Conservation (phyloP, 192 early-diverging fungal genomes). For the Gaertneriomyces sp. region DNA sequence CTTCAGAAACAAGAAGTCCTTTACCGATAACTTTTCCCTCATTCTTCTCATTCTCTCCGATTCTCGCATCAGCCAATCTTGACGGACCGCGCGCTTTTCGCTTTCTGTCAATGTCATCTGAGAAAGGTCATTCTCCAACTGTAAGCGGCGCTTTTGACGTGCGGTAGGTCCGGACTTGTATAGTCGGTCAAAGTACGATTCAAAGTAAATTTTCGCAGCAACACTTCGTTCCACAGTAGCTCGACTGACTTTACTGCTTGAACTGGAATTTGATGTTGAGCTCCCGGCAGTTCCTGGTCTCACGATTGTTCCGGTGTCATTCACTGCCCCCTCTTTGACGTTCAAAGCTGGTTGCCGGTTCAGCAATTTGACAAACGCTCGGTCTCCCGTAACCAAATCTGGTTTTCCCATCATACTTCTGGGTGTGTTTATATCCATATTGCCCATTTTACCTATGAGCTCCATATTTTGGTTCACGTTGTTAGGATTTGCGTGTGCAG, state of each 20-base stretch:
- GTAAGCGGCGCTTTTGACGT: conserved; percentile 42
- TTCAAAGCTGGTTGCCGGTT: not conserved
- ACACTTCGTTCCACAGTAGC: conserved; percentile 59
- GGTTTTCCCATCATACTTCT: not conserved
- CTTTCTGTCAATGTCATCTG: conserved; percentile 40
- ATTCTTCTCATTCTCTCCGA: conserved; percentile 49
- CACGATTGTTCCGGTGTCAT: not conserved
- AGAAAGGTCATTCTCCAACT: conserved; percentile 53
- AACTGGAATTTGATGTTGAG: conserved; percentile 3
- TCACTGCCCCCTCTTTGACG: not conserved
- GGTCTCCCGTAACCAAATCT: not conserved
- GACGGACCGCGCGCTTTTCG: conserved; percentile 47
- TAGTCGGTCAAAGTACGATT: conserved; percentile 56
- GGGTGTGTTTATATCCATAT: too few species aligned
- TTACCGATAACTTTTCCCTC: conserved; percentile 36
- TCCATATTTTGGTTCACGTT: too few species aligned
- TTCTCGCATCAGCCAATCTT: conserved; percentile 51
- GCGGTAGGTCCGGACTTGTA: conserved; percentile 44
- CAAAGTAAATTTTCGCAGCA: conserved; percentile 59
- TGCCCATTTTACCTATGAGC: too few species aligned
- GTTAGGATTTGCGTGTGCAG: too few species aligned
- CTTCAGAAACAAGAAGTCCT: conserved; percentile 52
- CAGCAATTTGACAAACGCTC: not conserved
- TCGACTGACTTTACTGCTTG: conserved; percentile 23
- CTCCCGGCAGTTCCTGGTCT: not conserved